Conservation (phyloP, 768 basidiomycete species). For the Kwoniella newhampshirensis region DNA sequence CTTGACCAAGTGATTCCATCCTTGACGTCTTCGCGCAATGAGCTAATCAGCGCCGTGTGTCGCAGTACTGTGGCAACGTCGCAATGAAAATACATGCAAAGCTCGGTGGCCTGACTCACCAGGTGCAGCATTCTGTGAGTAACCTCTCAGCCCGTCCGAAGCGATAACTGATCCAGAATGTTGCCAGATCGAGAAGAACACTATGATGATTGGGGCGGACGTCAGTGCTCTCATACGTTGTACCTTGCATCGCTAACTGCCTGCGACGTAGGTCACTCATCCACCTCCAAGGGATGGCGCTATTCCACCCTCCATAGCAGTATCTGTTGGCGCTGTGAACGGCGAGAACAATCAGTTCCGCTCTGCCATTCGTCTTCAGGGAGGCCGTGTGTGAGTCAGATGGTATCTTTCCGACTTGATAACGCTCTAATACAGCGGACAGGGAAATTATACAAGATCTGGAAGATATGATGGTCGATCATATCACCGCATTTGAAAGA, state of each 20-base stretch:
- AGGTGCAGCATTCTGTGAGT: constrained; percentile 32
- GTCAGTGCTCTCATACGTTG: constrained; percentile 11
- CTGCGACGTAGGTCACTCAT: constrained; percentile 25
- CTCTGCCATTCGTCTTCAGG: constrained; percentile 47
- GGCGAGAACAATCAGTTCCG: constrained; percentile 38
- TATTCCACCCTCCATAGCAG: constrained; percentile 44
- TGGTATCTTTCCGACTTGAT: background rate
- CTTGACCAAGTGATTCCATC: constrained; percentile 30
- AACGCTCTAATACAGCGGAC: too few relatives aligned
- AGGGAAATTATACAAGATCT: constrained; percentile 52
- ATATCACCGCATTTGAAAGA: constrained; percentile 41
- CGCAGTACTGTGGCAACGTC: constrained; percentile 32
- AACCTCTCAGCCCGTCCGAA: background rate
- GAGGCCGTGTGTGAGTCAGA: constrained; percentile 43
- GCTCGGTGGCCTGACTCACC: constrained; percentile 52
- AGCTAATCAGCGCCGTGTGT: background rate
- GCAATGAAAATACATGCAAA: constrained; percentile 53
- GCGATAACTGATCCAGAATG: background rate
- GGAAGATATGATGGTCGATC: constrained; percentile 37
- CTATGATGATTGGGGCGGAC: constrained; percentile 47
- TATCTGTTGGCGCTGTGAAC: constrained; percentile 35
- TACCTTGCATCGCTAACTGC: background rate
- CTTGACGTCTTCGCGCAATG: background rate
- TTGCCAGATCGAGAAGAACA: constrained; percentile 30
- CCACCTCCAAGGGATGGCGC: constrained; percentile 35